Percentiles rank a stretch among this genome's conserved stretches.
phyloP scores from a whole-genome alignment of 1,139 yeast species.

The Scheffersomyces segobiensis region DNA sequence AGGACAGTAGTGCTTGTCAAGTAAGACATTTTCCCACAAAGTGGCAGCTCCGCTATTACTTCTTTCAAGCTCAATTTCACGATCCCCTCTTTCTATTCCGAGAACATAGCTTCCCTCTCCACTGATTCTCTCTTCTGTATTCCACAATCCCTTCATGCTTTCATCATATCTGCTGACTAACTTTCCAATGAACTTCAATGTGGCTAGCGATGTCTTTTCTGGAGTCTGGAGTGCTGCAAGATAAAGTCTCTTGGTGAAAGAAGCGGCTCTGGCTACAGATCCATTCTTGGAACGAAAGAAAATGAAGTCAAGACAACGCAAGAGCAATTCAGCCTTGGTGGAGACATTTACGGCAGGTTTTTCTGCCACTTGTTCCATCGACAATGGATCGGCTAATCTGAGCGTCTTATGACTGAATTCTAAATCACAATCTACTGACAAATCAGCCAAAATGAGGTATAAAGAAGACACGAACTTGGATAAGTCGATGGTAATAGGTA shows the following conservation, averaged over 20 bases:
- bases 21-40: conserved; percentile 79
- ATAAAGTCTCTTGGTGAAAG: conserved; percentile 80
- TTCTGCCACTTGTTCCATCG: conserved; percentile 31
- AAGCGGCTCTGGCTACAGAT: conserved; percentile 69
- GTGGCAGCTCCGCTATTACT: conserved; percentile 86
- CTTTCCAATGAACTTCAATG: conserved; percentile 75
- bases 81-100: conserved; percentile 56
- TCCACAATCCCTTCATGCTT: conserved; percentile 70
- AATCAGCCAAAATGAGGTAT: conserved; percentile 62
- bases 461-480: conserved; percentile 74
- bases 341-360: conserved; percentile 81
- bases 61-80: conserved; percentile 63
- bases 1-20: conserved; percentile 83
- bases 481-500: conserved; percentile 64
- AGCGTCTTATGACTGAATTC: conserved; percentile 83
- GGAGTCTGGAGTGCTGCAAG: conserved; percentile 72
- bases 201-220: conserved; percentile 81
- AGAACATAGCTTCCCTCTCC: conserved; percentile 70
- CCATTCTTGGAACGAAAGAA: conserved; percentile 80
- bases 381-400: conserved; percentile 74
- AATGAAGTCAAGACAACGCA: conserved; percentile 75
- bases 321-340: conserved; percentile 81
- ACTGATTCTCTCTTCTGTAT: conserved; percentile 80
- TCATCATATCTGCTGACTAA: conserved; percentile 66
- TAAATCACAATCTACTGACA: conserved; percentile 77